Base-by-base conservation (phyloP, 495 filamentous ascomycete genomes). In the Trichodelitschia bisporula region DNA sequence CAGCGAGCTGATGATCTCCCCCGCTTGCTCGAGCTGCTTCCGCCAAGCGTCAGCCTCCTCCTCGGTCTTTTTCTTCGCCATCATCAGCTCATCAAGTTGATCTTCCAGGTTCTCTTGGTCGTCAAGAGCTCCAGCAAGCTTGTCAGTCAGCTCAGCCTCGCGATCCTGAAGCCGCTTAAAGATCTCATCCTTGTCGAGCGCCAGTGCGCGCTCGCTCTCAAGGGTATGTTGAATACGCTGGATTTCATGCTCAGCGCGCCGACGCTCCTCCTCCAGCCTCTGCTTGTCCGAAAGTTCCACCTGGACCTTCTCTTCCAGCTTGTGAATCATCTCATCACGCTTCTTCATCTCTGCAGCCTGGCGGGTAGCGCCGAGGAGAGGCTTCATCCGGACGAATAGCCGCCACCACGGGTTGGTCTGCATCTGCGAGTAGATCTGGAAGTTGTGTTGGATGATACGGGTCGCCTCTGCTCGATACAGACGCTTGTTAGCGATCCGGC, bases 151-250 rank as follows among this genome's bases (percentile, higher is more conserved):
- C 42, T 93, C 83, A 3, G 70, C 66, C 46, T 95, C 86, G 15
- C 84, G 69, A 20, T 72, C 47, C 43, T 92, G 84, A n/a, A 93
- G 58, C 12, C 89, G 65, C 45, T 83, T 86, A 56, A 93, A 93
- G 21, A 99, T 95, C 37, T 95, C 86, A 39, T 99, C 89, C 45
- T 95, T 99, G 48, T 99, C 89, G 4, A 99, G 57, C 0, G 89
- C 89, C 18, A 99, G 56, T 14, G 83, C 77, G 32, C 89, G 69
- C 51, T 99, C 89, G 36, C 82, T 91, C 50, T 99, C 89, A 6
- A 99, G 55, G 1, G 75, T 89, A 36, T 93, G 75, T 41, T 91
- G 80, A 19, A 93, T 72, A 13, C 76, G 69, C 37, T 83, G 70
- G 31, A 93, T 66, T 43, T 95, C 86, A 14, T 69, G 57, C 34